These are phyloP conservation scores for Cladophialophora immunda DNA, from an alignment of 2,329 filamentous ascomycete genomes.

Conservation along the genomic window DNA sequence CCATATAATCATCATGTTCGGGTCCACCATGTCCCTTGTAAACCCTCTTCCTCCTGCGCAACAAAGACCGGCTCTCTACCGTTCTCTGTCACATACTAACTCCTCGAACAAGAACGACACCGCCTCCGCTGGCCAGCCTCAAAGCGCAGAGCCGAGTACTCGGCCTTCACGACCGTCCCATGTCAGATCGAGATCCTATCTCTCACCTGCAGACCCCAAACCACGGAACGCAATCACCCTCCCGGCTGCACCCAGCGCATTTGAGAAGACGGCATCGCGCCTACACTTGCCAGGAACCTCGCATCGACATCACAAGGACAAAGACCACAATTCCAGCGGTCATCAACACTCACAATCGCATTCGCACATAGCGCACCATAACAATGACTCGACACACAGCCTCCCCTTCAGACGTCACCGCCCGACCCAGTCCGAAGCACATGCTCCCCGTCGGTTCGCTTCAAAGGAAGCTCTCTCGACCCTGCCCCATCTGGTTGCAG, in stretches of 20 bases:
- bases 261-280: conserved; percentile 33
- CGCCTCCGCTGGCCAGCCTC: conserved; percentile 7
- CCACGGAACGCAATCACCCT: conserved; percentile 24
- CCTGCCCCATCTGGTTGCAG: conserved; percentile 35
- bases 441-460: conserved; percentile 15
- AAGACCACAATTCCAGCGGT: conserved; percentile 7
- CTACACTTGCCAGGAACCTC: conserved; percentile 35
- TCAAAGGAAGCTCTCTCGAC: conserved; percentile 25
- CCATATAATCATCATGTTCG: neutral
- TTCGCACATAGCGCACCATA: conserved; percentile 13
- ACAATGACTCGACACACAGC: conserved; percentile 17
- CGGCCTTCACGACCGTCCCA: conserved; percentile 22
- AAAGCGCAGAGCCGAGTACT: conserved; percentile 7
- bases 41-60: conserved; percentile 4
- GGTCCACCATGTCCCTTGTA: conserved; percentile 10
- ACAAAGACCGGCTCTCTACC: conserved; percentile 20
- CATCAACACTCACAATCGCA: conserved; percentile 29
- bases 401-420: conserved; percentile 28
- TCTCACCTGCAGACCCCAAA: conserved; percentile 30
- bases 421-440: conserved; percentile 32
- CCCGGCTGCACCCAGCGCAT: conserved; percentile 14
- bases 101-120: conserved; percentile 10
- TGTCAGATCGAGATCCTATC: conserved; percentile 30
- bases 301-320: conserved; percentile 27
- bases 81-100: conserved; percentile 28